Evolutionary conservation across 2,329 filamentous ascomycete genomes (phyloP).

Genomic region (Xylaria sp.): DNA sequence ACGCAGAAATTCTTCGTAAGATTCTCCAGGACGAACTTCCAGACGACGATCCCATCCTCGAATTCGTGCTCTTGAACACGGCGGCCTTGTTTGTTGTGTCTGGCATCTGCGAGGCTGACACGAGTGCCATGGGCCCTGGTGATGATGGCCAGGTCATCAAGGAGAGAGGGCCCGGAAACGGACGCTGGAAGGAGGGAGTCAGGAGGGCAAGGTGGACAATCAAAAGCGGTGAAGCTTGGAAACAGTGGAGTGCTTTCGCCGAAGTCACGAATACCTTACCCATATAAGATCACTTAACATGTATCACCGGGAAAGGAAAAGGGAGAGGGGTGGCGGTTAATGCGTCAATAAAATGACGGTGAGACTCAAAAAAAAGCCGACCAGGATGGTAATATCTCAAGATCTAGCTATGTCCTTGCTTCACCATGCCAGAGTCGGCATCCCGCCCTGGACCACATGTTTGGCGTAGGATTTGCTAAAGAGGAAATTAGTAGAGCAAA

Average conservation of each 20-base stretch:
- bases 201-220: constrained; percentile 88
- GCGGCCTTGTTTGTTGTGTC: constrained; percentile 87
- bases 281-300: background rate
- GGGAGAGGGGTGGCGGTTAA: background rate
- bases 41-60: constrained; percentile 82
- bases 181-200: constrained; percentile 95
- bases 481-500: too few species aligned
- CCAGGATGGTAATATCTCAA: background rate
- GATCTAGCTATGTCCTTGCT: background rate
- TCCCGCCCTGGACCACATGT: background rate
- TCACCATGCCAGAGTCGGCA: background rate
- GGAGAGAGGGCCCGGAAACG: constrained; percentile 84
- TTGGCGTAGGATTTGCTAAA: too few species aligned
- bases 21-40: constrained; percentile 79
- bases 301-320: background rate
- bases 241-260: constrained; percentile 84
- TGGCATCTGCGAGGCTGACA: constrained; percentile 86
- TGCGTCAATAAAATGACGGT: background rate
- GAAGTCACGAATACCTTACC: constrained; percentile 74
- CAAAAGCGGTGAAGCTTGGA: constrained; percentile 85
- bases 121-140: constrained; percentile 79
- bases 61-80: constrained; percentile 95
- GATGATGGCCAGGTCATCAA: constrained; percentile 83
- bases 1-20: constrained; percentile 82
- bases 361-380: background rate